Evolutionary conservation across 176 grass and related monocot genomes (phyloP).

Genomic region (Pontederia paniculata): DNA sequence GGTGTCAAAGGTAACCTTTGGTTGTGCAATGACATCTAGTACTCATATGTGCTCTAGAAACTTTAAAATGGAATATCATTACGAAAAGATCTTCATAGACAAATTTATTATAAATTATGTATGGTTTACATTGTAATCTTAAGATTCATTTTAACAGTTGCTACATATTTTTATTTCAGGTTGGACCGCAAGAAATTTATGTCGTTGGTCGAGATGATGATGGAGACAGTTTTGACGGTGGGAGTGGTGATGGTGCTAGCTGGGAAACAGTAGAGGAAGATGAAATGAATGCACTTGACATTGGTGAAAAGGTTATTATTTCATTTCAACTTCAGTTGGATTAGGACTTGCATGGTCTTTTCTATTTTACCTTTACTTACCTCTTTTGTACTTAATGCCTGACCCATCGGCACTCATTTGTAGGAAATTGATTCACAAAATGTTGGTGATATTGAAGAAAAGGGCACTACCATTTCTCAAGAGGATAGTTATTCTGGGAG

Average conservation of each 20-base stretch:
- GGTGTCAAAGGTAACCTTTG: conserved; percentile 47
- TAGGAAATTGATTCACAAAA: conserved; percentile 32
- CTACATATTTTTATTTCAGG: conserved; percentile 34
- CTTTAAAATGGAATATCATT: too few species aligned
- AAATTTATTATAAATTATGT: too few species aligned
- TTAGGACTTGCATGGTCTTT: conserved; percentile 1
- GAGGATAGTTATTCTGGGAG: conserved; percentile 35
- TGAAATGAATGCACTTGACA: conserved; percentile 52
- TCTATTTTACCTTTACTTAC: neutral
- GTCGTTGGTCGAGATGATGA: conserved; percentile 40
- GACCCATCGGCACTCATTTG: conserved; percentile 1
- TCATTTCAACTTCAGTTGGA: conserved; percentile 2
- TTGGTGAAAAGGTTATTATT: conserved; percentile 45
- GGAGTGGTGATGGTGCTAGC: conserved; percentile 52
- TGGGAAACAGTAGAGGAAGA: conserved; percentile 95
- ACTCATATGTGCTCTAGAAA: too few species aligned
- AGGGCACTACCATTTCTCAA: conserved; percentile 26
- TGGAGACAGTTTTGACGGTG: conserved; percentile 45
- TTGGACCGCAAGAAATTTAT: conserved; percentile 81
- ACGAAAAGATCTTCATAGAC: too few species aligned
- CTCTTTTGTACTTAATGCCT: conserved; percentile 7
- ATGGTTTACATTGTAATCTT: too few species aligned
- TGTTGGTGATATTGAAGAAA: conserved; percentile 26
- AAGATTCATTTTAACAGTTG: neutral
- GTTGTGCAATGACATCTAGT: too few species aligned